These are phyloP conservation scores for Fraxinus excelsior DNA, from an alignment of 257 asterid species.

Conservation along the genomic window DNA sequence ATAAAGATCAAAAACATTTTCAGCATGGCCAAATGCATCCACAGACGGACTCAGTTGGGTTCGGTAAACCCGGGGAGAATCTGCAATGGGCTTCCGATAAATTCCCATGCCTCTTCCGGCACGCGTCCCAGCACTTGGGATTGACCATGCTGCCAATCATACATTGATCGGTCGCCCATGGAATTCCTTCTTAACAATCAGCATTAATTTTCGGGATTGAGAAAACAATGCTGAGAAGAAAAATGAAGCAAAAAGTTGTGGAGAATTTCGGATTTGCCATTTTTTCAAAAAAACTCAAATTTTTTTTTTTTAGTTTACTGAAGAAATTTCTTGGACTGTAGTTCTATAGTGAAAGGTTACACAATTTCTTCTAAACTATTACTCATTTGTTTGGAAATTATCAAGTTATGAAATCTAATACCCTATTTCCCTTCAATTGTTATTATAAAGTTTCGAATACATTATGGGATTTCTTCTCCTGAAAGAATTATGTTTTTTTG, in stretches of 20 bases:
- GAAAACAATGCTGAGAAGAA: background rate
- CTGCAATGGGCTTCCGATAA: background rate
- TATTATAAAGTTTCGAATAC: no score
- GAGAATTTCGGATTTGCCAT: background rate
- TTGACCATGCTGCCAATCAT: background rate
- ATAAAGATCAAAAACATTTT: no score
- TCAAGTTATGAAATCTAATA: no score
- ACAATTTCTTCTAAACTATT: no score
- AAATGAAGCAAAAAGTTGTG: background rate
- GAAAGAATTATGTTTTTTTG: no score
- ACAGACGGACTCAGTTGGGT: no score
- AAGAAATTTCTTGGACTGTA: background rate
- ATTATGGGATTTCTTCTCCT: no score
- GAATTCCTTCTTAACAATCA: background rate
- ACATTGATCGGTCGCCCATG: background rate
- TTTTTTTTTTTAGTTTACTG: background rate
- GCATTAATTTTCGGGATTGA: background rate
- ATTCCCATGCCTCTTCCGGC: background rate
- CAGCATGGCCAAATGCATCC: no score
- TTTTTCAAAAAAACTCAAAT: background rate
- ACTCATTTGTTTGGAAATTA: no score
- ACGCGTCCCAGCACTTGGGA: background rate
- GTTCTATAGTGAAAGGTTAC: no score
- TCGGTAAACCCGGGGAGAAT: no score
- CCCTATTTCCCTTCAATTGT: no score